Evolutionary conservation across 805 yeast species (phyloP).

Genomic region (Ogataea glucozyma): DNA sequence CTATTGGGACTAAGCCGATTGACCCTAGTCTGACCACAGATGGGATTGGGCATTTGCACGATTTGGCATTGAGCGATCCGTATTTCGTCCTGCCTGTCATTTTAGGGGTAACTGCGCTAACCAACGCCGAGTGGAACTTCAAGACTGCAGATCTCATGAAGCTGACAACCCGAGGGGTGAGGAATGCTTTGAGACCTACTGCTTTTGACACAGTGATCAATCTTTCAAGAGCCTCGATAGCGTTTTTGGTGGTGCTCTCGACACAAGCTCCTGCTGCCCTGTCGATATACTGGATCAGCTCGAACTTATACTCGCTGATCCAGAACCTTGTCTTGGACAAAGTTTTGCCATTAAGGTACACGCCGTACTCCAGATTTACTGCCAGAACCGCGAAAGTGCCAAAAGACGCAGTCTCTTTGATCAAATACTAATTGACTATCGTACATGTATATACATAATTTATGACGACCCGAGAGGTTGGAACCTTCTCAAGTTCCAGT

Average conservation of each 20-base stretch:
- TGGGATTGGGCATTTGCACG: constrained; percentile 61
- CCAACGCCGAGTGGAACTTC: constrained; percentile 82
- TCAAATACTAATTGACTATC: constrained; percentile 20
- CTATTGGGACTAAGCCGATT: constrained; percentile 42
- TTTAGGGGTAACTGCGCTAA: constrained; percentile 68
- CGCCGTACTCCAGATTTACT: constrained; percentile 41
- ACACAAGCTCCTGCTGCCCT: constrained; percentile 85
- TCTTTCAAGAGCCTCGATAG: constrained; percentile 70
- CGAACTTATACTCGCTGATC: constrained; percentile 70
- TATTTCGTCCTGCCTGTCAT: constrained; percentile 64
- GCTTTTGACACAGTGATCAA: constrained; percentile 65
- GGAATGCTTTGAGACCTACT: constrained; percentile 51
- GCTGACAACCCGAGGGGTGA: constrained; percentile 41
- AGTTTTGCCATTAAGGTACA: constrained; percentile 56
- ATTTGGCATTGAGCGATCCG: constrained; percentile 63
- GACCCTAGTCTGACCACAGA: constrained; percentile 53
- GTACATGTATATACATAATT: constrained; percentile 2
- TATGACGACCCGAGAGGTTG: constrained; percentile 3
- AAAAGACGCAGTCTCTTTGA: constrained; percentile 16
- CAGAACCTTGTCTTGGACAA: constrained; percentile 76
- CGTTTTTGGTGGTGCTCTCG: constrained; percentile 79
- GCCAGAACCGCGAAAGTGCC: constrained; percentile 11
- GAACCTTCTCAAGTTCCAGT: constrained; percentile 12
- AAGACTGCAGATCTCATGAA: constrained; percentile 58
- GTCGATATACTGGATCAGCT: constrained; percentile 86